A percentile compares a stretch with the other conserved stretches of the same genome.
Conservation (phyloP, 768 basidiomycete genomes). For the Pisolithus albus region DNA sequence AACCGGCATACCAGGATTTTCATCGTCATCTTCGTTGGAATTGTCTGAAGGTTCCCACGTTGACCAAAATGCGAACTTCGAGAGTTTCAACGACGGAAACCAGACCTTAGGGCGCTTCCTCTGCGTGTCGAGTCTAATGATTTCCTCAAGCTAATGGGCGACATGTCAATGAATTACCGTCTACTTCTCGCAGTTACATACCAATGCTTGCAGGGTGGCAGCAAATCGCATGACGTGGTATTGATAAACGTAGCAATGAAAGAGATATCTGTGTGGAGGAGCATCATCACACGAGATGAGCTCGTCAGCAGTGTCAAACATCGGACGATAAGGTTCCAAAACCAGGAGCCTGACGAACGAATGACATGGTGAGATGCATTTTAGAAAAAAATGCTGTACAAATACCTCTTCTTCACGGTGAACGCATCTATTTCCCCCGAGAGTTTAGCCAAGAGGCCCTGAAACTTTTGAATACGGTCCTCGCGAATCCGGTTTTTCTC, state of each 20-base stretch:
- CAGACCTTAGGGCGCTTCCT: conserved; percentile 42
- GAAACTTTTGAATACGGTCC: conserved; percentile 32
- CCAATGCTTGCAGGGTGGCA: conserved; percentile 26
- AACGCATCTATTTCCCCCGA: conserved; percentile 38
- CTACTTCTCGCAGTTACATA: conserved; percentile 14
- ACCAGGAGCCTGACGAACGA: conserved; percentile 35
- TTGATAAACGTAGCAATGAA: conserved; percentile 71
- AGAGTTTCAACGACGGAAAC: conserved; percentile 40
- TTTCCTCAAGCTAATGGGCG: conserved; percentile 45
- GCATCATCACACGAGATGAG: conserved; percentile 28
- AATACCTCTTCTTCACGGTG: conserved; percentile 44
- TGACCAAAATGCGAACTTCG: conserved; percentile 35
- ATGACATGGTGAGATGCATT: neutral
- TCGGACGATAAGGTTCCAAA: conserved; percentile 53
- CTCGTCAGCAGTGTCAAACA: conserved; percentile 36
- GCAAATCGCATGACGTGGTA: conserved; percentile 40
- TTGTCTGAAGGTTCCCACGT: conserved; percentile 41
- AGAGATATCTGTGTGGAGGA: conserved; percentile 63
- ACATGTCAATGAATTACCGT: neutral
- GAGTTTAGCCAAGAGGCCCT: conserved; percentile 33
- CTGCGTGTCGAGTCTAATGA: conserved; percentile 48
- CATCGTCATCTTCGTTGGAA: conserved; percentile 50
- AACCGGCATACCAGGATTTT: conserved; percentile 48
- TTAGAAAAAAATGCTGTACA: neutral
- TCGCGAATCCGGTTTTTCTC: conserved; percentile 26